Evolutionary conservation across 2,329 filamentous ascomycete species (phyloP).

Genomic region (Monosporascus sp.): DNA sequence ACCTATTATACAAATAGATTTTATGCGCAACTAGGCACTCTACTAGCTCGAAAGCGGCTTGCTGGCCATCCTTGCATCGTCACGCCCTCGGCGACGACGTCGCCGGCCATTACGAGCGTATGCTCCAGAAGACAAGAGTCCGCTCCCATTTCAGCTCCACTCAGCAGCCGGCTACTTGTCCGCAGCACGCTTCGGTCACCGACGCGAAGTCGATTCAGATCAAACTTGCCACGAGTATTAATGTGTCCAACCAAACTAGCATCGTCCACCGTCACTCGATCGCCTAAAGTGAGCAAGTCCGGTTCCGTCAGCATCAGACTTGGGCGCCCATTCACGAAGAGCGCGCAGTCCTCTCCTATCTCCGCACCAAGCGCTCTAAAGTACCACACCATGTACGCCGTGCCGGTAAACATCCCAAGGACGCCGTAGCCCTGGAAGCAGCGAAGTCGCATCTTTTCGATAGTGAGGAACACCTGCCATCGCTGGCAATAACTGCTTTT

Average conservation of each 20-base stretch:
- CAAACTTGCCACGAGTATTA: constrained; percentile 51
- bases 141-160: constrained; percentile 46
- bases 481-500: constrained; percentile 50
- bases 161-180: constrained; percentile 45
- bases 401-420: constrained; percentile 47
- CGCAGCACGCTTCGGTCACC: constrained; percentile 47
- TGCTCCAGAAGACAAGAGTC: constrained; percentile 52
- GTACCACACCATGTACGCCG: constrained; percentile 46
- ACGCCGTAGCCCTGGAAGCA: constrained; percentile 47
- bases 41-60: constrained; percentile 14
- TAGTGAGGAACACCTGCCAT: constrained; percentile 49
- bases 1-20: not conserved
- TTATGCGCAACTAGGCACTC: not conserved
- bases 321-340: constrained; percentile 48
- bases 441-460: constrained; percentile 44
- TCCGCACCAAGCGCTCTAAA: constrained; percentile 47
- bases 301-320: constrained; percentile 52
- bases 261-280: constrained; percentile 49
- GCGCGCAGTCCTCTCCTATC: constrained; percentile 48
- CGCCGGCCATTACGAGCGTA: constrained; percentile 51
- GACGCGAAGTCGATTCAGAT: constrained; percentile 45
- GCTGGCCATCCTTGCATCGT: constrained; percentile 53
- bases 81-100: constrained; percentile 43
- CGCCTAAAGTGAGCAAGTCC: constrained; percentile 47
- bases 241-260: constrained; percentile 51